Evolutionary conservation across 768 basidiomycete species (phyloP).

Genomic region (Leccinum disarticulatum): DNA sequence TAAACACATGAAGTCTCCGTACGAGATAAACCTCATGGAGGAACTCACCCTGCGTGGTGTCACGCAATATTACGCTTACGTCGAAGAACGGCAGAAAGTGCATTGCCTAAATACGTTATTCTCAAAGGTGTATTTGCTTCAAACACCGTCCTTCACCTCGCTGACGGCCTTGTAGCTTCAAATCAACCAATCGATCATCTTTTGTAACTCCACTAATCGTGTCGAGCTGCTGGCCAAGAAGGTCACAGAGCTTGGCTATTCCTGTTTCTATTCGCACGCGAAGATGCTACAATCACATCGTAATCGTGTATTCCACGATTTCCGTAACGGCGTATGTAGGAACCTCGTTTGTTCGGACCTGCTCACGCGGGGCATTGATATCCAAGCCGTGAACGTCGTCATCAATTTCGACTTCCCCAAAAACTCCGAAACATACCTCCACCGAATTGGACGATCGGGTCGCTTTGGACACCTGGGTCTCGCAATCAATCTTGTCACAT

Average conservation of each 20-base stretch:
- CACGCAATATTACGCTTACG: conserved; percentile 99
- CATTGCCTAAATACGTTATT: conserved; percentile 99
- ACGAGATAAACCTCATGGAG: conserved; percentile 99
- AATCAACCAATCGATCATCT: conserved; percentile 99
- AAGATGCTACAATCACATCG: conserved; percentile 99
- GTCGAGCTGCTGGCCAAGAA: conserved; percentile 99
- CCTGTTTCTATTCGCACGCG: conserved; percentile 99
- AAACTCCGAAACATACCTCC: conserved; percentile 98
- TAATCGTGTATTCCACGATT: conserved; percentile 99
- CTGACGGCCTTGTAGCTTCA: conserved; percentile 63
- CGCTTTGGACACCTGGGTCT: conserved; percentile 96
- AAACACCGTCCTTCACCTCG: background rate
- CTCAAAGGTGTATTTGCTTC: conserved; percentile 68
- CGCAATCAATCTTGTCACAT: conserved; percentile 97
- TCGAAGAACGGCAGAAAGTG: conserved; percentile 98
- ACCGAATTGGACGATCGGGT: conserved; percentile 96
- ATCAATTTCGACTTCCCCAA: conserved; percentile 99
- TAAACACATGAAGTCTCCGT: conserved; percentile 93
- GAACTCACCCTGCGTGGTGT: conserved; percentile 98
- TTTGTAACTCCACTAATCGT: conserved; percentile 99
- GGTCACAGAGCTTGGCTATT: conserved; percentile 98
- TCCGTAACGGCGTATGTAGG: conserved; percentile 96
- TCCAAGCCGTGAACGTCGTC: conserved; percentile 99
- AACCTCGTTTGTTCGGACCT: conserved; percentile 98
- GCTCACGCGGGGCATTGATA: conserved; percentile 98